These are phyloP conservation scores for Cephalotrichum gorgonifer DNA, from an alignment of 2,329 filamentous ascomycete species.

Conservation along the genomic window DNA sequence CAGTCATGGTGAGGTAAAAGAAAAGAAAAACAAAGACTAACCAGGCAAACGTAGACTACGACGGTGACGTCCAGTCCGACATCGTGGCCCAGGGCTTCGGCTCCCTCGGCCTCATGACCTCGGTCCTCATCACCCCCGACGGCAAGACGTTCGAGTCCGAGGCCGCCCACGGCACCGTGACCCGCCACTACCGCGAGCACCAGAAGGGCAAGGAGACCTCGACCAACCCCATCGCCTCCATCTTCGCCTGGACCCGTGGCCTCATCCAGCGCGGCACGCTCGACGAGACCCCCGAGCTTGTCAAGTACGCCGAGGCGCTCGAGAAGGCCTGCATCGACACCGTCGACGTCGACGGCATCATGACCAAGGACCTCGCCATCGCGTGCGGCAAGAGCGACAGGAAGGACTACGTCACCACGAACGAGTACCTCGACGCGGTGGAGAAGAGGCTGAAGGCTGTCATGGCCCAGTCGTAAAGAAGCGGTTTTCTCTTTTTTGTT, in stretches of 20 bases:
- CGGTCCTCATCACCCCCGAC: constrained; percentile 90
- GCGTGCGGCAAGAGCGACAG: constrained; percentile 81
- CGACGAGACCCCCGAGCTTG: constrained; percentile 83
- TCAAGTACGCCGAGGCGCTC: constrained; percentile 81
- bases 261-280: constrained; percentile 87
- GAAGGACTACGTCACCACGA: constrained; percentile 81
- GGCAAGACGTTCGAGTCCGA: constrained; percentile 96
- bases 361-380: constrained; percentile 99
- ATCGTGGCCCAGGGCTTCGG: constrained; percentile 98
- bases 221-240: constrained; percentile 97
- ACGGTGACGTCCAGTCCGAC: constrained; percentile 97
- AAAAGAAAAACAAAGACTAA: too few relatives aligned
- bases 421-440: constrained; percentile 84
- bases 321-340: constrained; percentile 92
- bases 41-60: constrained; percentile 60
- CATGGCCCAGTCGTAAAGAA: constrained; percentile 27
- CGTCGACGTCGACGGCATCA: constrained; percentile 86
- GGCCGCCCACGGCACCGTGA: constrained; percentile 96
- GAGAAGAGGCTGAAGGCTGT: constrained; percentile 78
- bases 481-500: too few relatives aligned
- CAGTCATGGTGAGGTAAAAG: too few relatives aligned
- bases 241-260: constrained; percentile 97
- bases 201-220: constrained; percentile 96
- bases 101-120: constrained; percentile 96
- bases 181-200: constrained; percentile 96